Base-by-base conservation (phyloP, 2,329 filamentous ascomycete species). In the Aspergillus thermomutatus region DNA sequence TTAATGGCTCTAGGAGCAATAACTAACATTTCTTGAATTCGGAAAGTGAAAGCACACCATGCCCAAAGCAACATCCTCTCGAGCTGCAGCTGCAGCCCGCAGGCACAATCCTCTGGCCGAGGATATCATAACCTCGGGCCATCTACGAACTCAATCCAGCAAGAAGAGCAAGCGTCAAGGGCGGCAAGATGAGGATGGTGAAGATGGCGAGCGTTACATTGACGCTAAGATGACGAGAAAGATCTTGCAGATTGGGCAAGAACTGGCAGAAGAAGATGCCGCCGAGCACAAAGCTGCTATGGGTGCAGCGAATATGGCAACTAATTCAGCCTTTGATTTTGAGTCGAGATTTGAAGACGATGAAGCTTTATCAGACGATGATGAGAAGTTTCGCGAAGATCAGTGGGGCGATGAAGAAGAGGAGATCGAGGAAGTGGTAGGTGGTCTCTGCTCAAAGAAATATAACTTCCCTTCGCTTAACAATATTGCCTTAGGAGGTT, bases 31-130 rank as follows among this genome's bases (percentile, higher is more conserved):
- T 17, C 11, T 46, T 46, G 21, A 4, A 11, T 53, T 28, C 19
- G n/a, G 46, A 49, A 28, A 23, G 46, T 37, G 34, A 17, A 40
- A 46, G 11, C 21, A 25, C 59, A 73, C 27, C 58, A 96, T 96
- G 92, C 91, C 92, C 40, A 96, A 96, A 80, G 86, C 88, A 50
- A 84, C 80, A 27, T 83, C 83, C 80, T 63, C 78, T 75, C 64
- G 81, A 80, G 56, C 77, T 73, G 64, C 85, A 82, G 71, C 80
- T 81, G 64, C 67, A 56, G 81, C 81, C 59, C 86, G 88, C 69
- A 87, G 90, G 63, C 93, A 97, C 77, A 95, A 95, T 66, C 92
- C 93, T 43, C 88, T 99, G 58, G 89, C 93, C 67, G 90, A 96
- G 70, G 94, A 97, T 68, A 82, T 97, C 70, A 77, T 88, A 65